These are phyloP conservation scores for Claviceps capensis DNA, from an alignment of 2,329 filamentous ascomycete genomes.

Conservation along the genomic window DNA sequence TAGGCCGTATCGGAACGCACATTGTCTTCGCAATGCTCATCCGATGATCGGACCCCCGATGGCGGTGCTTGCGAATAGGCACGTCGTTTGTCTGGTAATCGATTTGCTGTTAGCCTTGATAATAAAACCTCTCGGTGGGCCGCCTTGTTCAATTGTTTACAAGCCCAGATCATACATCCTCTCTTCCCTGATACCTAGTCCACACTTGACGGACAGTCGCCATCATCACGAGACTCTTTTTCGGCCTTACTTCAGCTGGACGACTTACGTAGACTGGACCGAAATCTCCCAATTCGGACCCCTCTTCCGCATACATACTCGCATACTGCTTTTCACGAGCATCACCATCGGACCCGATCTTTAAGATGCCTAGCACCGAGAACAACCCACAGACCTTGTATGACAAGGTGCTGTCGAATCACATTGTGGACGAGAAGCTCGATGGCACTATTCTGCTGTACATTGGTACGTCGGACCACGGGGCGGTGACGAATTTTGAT, in stretches of 20 bases:
- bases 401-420: conserved; percentile 92
- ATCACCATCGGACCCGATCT: neutral
- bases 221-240: too few relatives aligned
- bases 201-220: too few relatives aligned
- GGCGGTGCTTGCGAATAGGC: conserved; percentile 2
- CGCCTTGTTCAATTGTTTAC: neutral
- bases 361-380: conserved; percentile 58
- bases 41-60: conserved; percentile 12
- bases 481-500: neutral
- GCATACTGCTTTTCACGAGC: neutral
- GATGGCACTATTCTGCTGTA: conserved; percentile 89
- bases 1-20: conserved; percentile 6
- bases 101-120: neutral
- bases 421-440: conserved; percentile 89
- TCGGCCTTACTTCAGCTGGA: neutral
- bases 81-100: neutral
- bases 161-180: neutral
- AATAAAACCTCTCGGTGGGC: conserved; percentile 1
- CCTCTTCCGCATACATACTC: too few relatives aligned
- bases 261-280: neutral
- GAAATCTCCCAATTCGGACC: neutral
- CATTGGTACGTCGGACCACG: conserved; percentile 51
- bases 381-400: conserved; percentile 73
- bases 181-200: neutral
- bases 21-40: neutral